Percentiles rank a stretch among this genome's conserved stretches.
phyloP scores from a whole-genome alignment of 768 basidiomycete species.

The Chalciporus pseudorubinellus region DNA sequence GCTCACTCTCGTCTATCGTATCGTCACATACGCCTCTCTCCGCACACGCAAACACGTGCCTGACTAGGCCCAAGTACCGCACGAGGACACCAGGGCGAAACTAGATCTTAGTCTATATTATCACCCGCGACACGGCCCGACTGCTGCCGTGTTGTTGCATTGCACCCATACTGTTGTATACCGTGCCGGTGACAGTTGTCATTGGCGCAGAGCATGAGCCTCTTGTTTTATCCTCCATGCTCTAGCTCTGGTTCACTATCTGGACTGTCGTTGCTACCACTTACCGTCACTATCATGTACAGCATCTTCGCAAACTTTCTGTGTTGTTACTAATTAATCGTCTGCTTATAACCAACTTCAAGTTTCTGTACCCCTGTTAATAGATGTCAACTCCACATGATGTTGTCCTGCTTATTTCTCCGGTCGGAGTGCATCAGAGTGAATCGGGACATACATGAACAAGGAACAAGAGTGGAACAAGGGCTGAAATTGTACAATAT shows the following conservation, averaged over 20 bases:
- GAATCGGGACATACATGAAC: background rate
- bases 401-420: background rate
- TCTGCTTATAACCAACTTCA: slow-evolving; percentile 17
- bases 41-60: background rate
- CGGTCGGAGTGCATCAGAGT: background rate
- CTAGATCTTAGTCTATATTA: slow-evolving; percentile 12
- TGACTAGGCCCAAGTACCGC: background rate
- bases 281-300: slow-evolving; percentile 13
- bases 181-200: slow-evolving; percentile 7
- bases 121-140: slow-evolving; percentile 1
- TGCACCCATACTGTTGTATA: background rate
- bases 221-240: background rate
- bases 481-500: too few species aligned
- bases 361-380: slow-evolving; percentile 2
- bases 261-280: slow-evolving; percentile 6
- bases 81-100: background rate
- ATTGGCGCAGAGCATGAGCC: background rate
- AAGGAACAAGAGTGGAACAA: background rate
- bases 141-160: background rate
- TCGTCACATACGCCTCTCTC: slow-evolving; percentile 1
- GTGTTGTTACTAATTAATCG: slow-evolving; percentile 11
- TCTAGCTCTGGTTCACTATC: background rate
- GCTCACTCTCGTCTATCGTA: slow-evolving; percentile 7
- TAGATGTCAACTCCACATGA: slow-evolving; percentile 4
- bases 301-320: slow-evolving; percentile 7